Percentiles rank a stretch among this genome's conserved stretches.
These are phyloP conservation scores for Cryphonectria nitschkei DNA, from an alignment of 2,329 filamentous ascomycete species.

Conservation along the genomic window DNA sequence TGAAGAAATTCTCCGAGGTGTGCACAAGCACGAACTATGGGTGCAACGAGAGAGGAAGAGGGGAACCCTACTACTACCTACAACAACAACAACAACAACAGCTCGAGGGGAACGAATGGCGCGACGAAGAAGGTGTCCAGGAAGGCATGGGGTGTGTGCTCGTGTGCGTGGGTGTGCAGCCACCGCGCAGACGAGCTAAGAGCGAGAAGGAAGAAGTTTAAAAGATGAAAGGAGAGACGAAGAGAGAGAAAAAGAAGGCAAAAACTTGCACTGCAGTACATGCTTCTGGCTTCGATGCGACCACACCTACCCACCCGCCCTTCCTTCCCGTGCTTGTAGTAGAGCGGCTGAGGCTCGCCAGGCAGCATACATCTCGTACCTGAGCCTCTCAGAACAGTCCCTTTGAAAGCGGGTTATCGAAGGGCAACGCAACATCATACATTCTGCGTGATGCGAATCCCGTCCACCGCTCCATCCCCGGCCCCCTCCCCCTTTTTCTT, in stretches of 20 bases:
- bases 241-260: constrained; percentile 1
- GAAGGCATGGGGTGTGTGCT: not conserved
- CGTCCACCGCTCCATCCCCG: not conserved
- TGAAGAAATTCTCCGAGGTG: constrained; percentile 27
- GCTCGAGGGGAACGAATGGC: constrained; percentile 16
- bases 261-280: constrained; percentile 27
- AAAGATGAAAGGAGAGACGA: too few species aligned
- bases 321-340: constrained; percentile 12
- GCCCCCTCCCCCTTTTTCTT: not conserved
- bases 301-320: not conserved
- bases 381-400: constrained; percentile 22
- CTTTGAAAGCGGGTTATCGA: not conserved
- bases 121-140: constrained; percentile 17
- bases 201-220: too few species aligned
- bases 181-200: not conserved
- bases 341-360: constrained; percentile 11
- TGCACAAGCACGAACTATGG: constrained; percentile 19
- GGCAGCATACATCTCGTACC: constrained; percentile 24
- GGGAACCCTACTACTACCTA: not conserved
- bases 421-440: constrained; percentile 24
- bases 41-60: not conserved
- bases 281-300: constrained; percentile 16
- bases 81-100: constrained; percentile 3
- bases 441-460: constrained; percentile 12
- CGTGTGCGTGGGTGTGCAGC: not conserved